Evolutionary conservation across 2,329 filamentous ascomycete species (phyloP).

Genomic region (Paecilomyces fulvus): DNA sequence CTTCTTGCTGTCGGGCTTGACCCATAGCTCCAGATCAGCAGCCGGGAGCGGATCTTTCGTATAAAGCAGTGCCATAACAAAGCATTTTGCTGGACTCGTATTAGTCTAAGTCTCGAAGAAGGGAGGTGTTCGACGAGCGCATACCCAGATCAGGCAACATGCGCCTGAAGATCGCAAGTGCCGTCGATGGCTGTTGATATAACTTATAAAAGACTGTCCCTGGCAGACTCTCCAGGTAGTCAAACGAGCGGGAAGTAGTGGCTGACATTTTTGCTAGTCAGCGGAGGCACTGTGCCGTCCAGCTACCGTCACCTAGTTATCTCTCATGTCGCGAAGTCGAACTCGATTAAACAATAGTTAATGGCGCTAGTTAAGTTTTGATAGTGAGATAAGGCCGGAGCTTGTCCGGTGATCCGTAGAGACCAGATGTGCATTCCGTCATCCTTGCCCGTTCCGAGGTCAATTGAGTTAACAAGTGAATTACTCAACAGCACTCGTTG

Average conservation of each 20-base stretch:
- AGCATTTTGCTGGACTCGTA: constrained; percentile 63
- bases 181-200: constrained; percentile 92
- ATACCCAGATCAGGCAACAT: constrained; percentile 88
- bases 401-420: constrained; percentile 2
- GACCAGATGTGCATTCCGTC: constrained; percentile 6
- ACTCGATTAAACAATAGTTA: not conserved
- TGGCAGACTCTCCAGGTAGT: constrained; percentile 87
- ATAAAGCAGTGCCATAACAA: constrained; percentile 94
- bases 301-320: constrained; percentile 18
- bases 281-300: constrained; percentile 9
- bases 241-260: constrained; percentile 58
- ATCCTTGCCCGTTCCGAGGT: not conserved
- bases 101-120: constrained; percentile 1
- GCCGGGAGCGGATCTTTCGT: constrained; percentile 71
- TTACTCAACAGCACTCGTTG: not conserved
- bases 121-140: constrained; percentile 11
- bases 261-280: constrained; percentile 41
- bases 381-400: not conserved
- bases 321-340: constrained; percentile 15
- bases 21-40: constrained; percentile 78
- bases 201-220: constrained; percentile 84
- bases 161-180: constrained; percentile 89
- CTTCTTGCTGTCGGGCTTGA: constrained; percentile 59
- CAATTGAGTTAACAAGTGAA: not conserved
- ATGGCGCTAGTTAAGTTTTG: not conserved